Conservation (phyloP, 345 rosid species). For the Hypericum perforatum region DNA sequence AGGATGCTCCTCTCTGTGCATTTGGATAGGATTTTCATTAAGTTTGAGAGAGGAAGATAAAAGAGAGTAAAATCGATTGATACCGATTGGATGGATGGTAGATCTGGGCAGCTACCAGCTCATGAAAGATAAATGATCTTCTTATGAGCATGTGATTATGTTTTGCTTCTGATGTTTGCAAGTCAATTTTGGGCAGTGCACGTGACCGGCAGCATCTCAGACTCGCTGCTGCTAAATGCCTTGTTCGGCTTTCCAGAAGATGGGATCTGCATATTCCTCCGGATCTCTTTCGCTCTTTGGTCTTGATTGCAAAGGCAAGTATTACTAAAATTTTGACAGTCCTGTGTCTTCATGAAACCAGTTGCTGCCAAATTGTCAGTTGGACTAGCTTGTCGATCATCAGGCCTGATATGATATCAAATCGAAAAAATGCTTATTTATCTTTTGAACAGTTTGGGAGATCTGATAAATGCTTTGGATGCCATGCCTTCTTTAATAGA, state of each 20-base stretch:
- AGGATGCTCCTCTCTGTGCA: no score
- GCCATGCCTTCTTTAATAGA: no score
- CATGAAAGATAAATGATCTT: no score
- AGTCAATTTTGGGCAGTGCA: constrained; percentile 32
- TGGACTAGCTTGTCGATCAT: not conserved
- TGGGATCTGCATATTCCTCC: constrained; percentile 89
- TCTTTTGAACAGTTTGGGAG: no score
- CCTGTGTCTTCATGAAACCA: no score
- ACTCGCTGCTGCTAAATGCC: constrained; percentile 82
- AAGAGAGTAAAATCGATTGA: no score
- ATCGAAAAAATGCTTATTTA: no score
- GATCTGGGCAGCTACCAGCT: no score
- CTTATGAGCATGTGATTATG: not conserved
- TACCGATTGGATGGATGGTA: no score
- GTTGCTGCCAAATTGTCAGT: not conserved
- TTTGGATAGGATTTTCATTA: no score
- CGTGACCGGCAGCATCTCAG: constrained; percentile 36
- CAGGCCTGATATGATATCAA: not conserved
- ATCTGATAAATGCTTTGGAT: no score
- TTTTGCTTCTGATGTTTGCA: not conserved
- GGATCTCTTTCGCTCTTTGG: constrained; percentile 44
- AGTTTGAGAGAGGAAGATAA: no score
- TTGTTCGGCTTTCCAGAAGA: constrained; percentile 74
- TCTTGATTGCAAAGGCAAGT: constrained; percentile 50
- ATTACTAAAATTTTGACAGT: constrained; percentile 18